Evolutionary conservation across 2,329 filamentous ascomycete species (phyloP).

Genomic region (Paecilomyces niveus): DNA sequence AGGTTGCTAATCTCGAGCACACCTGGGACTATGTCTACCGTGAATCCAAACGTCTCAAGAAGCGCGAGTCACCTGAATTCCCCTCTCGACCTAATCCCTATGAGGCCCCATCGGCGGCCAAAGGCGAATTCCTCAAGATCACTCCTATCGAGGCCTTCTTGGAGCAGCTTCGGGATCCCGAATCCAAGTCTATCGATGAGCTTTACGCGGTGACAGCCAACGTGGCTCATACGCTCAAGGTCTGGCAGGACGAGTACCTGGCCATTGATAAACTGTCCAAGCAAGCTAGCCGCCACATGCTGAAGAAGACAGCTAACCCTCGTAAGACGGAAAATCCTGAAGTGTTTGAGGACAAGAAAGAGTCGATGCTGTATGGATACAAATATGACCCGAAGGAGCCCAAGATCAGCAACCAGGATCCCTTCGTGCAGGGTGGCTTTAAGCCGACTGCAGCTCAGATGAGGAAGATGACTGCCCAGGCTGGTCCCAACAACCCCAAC

Average conservation of each 20-base stretch:
- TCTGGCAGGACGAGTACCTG: conserved; percentile 55
- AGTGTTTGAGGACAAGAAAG: conserved; percentile 54
- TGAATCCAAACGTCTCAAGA: conserved; percentile 21
- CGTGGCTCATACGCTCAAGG: conserved; percentile 44
- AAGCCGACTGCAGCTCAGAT: conserved; percentile 36
- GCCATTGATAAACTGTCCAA: conserved; percentile 45
- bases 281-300: conserved; percentile 39
- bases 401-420: conserved; percentile 47
- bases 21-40: conserved; percentile 27
- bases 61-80: conserved; percentile 19
- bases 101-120: conserved; percentile 18
- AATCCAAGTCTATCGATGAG: conserved; percentile 42
- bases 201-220: conserved; percentile 51
- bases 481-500: conserved; percentile 29
- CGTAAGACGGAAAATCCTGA: conserved; percentile 44
- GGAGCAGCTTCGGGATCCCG: conserved; percentile 28
- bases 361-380: conserved; percentile 55
- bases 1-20: conserved; percentile 18
- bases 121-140: conserved; percentile 32
- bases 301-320: conserved; percentile 43
- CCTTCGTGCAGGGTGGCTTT: conserved; percentile 47
- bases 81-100: conserved; percentile 26
- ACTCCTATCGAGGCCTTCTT: conserved; percentile 28
- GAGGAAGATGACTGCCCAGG: conserved; percentile 32
- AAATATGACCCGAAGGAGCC: conserved; percentile 45